Percentiles rank a stretch among this genome's conserved stretches.
phyloP scores from a whole-genome alignment of 768 basidiomycete species.

The Russula sp. region DNA sequence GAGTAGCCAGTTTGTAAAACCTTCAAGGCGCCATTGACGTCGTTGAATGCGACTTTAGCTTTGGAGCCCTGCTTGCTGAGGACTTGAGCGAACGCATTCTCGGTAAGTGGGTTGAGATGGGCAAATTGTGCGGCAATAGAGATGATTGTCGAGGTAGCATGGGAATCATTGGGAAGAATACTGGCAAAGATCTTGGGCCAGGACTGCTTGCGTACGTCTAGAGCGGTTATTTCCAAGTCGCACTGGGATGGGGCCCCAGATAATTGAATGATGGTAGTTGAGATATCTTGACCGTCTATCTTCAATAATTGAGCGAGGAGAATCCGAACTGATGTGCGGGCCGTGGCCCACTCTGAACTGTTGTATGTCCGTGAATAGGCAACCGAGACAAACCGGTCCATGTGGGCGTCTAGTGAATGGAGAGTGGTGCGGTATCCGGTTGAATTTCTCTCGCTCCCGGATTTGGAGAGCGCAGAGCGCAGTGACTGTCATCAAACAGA shows the following conservation, averaged over 20 bases:
- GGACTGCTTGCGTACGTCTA: constrained; percentile 51
- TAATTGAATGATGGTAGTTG: constrained; percentile 37
- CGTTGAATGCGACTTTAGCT: constrained; percentile 42
- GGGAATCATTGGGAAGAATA: constrained; percentile 55
- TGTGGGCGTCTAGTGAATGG: constrained; percentile 51
- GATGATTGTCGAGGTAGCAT: constrained; percentile 58
- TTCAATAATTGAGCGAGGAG: constrained; percentile 41
- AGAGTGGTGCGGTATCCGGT: constrained; percentile 37
- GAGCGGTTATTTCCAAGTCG: constrained; percentile 36
- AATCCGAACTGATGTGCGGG: constrained; percentile 43
- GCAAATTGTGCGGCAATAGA: constrained; percentile 55
- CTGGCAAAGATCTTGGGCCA: constrained; percentile 69
- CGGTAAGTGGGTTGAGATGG: constrained; percentile 62
- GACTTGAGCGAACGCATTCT: constrained; percentile 47
- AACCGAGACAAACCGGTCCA: constrained; percentile 45
- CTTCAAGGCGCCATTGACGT: constrained; percentile 60
- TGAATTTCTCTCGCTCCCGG: constrained; percentile 34
- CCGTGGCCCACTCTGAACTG: constrained; percentile 43
- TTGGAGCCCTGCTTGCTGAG: constrained; percentile 36
- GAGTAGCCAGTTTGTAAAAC: constrained; percentile 61
- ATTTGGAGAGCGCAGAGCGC: constrained; percentile 37
- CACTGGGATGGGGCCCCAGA: constrained; percentile 41
- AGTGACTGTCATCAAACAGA: constrained; percentile 36
- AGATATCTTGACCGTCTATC: constrained; percentile 39
- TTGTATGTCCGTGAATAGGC: constrained; percentile 44